Evolutionary conservation across 1,139 yeast species (phyloP).

Genomic region (Arxiozyma slooffiae): DNA sequence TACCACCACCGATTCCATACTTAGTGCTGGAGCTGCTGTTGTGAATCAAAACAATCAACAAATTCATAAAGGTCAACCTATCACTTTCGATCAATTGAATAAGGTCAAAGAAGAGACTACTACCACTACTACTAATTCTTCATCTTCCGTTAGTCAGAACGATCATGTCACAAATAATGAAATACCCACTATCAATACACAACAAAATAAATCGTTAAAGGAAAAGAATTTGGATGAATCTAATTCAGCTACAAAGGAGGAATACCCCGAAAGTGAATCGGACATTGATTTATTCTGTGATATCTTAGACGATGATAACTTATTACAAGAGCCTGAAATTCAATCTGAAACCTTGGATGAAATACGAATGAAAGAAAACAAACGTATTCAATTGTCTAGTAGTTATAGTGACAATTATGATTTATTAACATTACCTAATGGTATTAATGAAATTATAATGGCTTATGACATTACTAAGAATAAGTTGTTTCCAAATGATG

Average conservation of each 20-base stretch:
- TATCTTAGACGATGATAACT: slow-evolving; percentile 22
- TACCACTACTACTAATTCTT: neutral
- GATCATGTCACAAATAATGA: neutral
- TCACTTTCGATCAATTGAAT: slow-evolving; percentile 1
- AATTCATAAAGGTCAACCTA: slow-evolving; percentile 10
- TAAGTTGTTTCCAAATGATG: slow-evolving; percentile 16
- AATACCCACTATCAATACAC: neutral
- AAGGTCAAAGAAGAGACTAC: neutral
- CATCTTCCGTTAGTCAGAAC: neutral
- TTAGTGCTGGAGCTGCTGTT: slow-evolving; percentile 25
- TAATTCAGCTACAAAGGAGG: slow-evolving; percentile 14
- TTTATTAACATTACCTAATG: slow-evolving; percentile 54
- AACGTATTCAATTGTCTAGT: slow-evolving; percentile 10
- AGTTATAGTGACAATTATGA: slow-evolving; percentile 23
- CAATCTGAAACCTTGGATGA: slow-evolving; percentile 14
- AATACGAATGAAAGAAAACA: slow-evolving; percentile 6
- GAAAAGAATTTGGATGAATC: neutral
- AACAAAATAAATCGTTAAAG: neutral
- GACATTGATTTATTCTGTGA: slow-evolving; percentile 14
- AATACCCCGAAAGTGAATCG: slow-evolving; percentile 16
- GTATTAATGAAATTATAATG: slow-evolving; percentile 48
- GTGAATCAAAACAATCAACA: slow-evolving; percentile 20
- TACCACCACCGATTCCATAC: slow-evolving; percentile 16
- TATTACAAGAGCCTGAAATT: slow-evolving; percentile 22
- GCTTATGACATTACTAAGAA: slow-evolving; percentile 22